Conservation (phyloP, 495 filamentous ascomycete species). For the Parathielavia hyrcaniae region DNA sequence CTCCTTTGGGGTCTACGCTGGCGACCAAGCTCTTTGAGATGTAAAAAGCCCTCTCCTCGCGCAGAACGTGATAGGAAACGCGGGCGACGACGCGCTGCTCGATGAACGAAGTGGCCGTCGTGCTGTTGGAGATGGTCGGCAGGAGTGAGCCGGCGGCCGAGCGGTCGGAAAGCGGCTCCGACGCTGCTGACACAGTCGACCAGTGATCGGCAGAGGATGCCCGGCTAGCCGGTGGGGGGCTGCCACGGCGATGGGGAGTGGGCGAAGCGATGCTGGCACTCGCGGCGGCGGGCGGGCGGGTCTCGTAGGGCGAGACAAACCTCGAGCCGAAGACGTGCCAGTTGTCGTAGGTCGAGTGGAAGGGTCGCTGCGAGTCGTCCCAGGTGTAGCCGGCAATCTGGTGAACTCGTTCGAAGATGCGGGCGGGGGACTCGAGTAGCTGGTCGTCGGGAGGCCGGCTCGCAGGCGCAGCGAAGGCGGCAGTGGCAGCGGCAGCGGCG, state of each 20-base stretch:
- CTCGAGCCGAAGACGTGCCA: conserved; percentile 52
- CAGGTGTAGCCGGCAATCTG: conserved; percentile 69
- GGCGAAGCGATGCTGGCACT: conserved; percentile 23
- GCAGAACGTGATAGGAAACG: conserved; percentile 69
- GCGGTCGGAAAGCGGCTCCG: conserved; percentile 38
- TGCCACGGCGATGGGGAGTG: conserved; percentile 22
- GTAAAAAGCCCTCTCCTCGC: conserved; percentile 79
- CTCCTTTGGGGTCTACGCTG: conserved; percentile 63
- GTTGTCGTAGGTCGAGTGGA: conserved; percentile 77
- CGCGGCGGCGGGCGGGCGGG: conserved; percentile 24
- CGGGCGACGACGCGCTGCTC: conserved; percentile 61
- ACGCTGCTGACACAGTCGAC: conserved; percentile 26
- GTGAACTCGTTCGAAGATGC: conserved; percentile 65
- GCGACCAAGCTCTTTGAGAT: conserved; percentile 64
- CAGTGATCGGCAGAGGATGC: conserved; percentile 36
- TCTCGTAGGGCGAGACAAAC: conserved; percentile 41
- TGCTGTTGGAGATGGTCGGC: conserved; percentile 17
- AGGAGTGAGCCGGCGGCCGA: conserved; percentile 31
- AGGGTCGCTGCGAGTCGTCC: conserved; percentile 63
- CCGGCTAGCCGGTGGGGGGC: conserved; percentile 30
- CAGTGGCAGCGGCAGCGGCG: conserved; percentile 39
- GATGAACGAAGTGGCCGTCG: conserved; percentile 33
- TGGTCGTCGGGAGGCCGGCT: conserved; percentile 50
- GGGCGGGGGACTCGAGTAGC: conserved; percentile 59
- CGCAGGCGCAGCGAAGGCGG: conserved; percentile 23